These are phyloP conservation scores for Heimioporus punctisporus DNA, from an alignment of 1,284 basidiomycete genomes.

Conservation along the genomic window DNA sequence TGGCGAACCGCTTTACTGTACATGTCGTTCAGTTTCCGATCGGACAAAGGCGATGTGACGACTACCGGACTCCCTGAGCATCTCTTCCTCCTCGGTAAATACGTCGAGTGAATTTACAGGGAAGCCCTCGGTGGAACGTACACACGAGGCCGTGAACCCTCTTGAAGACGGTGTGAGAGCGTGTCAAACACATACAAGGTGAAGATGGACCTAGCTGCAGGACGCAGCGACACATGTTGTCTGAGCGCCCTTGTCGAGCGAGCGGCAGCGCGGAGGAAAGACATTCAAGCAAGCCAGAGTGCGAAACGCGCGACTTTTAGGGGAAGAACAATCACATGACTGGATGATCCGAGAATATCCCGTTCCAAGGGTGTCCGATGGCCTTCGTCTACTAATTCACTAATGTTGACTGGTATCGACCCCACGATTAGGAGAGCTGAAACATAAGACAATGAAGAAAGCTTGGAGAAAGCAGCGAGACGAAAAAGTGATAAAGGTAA, in stretches of 20 bases:
- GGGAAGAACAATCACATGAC: no score
- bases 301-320: no score
- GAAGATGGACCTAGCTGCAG: constrained; percentile 19
- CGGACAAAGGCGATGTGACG: neutral
- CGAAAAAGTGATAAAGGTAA: constrained; percentile 5
- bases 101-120: constrained; percentile 67
- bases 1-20: constrained; percentile 84
- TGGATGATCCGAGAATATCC: no score
- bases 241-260: constrained; percentile 18
- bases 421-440: constrained; percentile 21
- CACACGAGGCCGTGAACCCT: constrained; percentile 19
- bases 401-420: no score
- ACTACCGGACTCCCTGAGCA: constrained; percentile 88
- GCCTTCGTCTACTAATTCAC: no score
- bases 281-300: no score
- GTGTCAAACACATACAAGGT: no score
- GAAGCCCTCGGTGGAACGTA: constrained; percentile 13
- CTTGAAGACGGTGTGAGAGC: constrained; percentile 9
- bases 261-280: constrained; percentile 18
- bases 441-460: constrained; percentile 12
- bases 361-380: no score
- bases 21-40: neutral
- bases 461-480: constrained; percentile 13
- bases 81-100: constrained; percentile 91
- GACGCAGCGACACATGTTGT: neutral